These are phyloP conservation scores for Coemansia sp. DNA, from an alignment of 192 early-diverging fungal genomes.

Conservation along the genomic window DNA sequence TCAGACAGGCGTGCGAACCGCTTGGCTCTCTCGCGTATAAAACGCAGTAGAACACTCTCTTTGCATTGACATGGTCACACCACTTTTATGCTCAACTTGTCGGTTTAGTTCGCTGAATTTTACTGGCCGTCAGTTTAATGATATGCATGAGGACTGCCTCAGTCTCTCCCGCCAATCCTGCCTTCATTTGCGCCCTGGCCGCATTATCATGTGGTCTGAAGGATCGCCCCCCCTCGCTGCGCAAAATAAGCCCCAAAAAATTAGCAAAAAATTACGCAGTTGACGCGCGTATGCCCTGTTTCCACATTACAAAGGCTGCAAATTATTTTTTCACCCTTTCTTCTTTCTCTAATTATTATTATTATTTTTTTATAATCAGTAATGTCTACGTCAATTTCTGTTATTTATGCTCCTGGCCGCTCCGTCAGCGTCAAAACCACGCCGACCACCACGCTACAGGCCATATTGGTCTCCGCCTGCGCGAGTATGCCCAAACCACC, in stretches of 20 bases:
- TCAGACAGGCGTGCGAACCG: not conserved
- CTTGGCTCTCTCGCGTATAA: conserved; percentile 1
- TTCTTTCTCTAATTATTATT: not conserved
- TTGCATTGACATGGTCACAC: not conserved
- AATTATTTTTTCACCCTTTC: not conserved
- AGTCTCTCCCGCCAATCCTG: not conserved
- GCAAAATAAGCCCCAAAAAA: not conserved
- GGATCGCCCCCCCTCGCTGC: conserved; percentile 1
- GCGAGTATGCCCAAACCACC: conserved; percentile 58
- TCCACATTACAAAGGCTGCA: not conserved
- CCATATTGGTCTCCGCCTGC: conserved; percentile 65
- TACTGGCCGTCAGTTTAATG: not conserved
- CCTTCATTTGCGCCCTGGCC: not conserved
- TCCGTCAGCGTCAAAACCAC: conserved; percentile 66
- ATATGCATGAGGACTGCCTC: not conserved
- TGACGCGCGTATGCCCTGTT: not conserved
- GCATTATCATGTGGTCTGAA: not conserved
- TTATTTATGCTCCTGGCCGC: conserved; percentile 48
- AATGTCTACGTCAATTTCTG: conserved; percentile 64
- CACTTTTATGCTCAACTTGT: not conserved
- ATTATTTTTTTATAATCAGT: not conserved
- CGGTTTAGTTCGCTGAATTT: not conserved
- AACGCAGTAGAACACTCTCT: not conserved
- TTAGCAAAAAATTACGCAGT: not conserved
- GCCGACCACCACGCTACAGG: conserved; percentile 71